A percentile compares a stretch with the other conserved stretches of the same genome.
phyloP scores from a whole-genome alignment of 495 filamentous ascomycete species.

The Lichina pygmaea region DNA sequence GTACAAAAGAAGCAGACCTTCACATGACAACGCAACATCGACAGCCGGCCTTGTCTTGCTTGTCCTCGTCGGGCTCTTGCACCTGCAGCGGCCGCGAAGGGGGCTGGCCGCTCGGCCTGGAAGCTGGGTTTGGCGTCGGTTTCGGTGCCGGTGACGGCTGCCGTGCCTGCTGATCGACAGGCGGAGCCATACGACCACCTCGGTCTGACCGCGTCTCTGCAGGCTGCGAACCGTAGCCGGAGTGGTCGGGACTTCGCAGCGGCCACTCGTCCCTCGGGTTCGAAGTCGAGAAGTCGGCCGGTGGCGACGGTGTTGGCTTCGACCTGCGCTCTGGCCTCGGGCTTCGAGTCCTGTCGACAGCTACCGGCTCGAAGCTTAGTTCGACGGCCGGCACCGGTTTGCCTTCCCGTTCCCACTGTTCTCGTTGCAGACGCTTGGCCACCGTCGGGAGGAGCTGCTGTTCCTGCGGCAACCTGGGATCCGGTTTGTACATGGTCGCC shows the following conservation, averaged over 20 bases:
- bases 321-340: neutral
- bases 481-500: slow-evolving; percentile 80
- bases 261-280: slow-evolving; percentile 2
- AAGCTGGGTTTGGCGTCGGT: neutral
- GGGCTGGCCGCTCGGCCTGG: neutral
- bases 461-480: slow-evolving; percentile 79
- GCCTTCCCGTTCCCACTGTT: slow-evolving; percentile 83
- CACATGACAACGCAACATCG: slow-evolving; percentile 6
- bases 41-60: slow-evolving; percentile 2
- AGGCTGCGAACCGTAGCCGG: no score
- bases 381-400: slow-evolving; percentile 61
- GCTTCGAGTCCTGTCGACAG: slow-evolving; percentile 13
- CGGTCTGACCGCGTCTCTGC: no score
- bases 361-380: slow-evolving; percentile 53
- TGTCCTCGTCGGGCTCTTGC: neutral
- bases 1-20: neutral
- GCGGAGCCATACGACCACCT: no score
- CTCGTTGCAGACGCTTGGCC: slow-evolving; percentile 71
- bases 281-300: neutral
- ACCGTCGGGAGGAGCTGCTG: slow-evolving; percentile 89
- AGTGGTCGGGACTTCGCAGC: neutral
- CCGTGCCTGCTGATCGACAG: no score
- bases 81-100: neutral
- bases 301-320: neutral
- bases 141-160: neutral